phyloP scores from a whole-genome alignment of 1,139 yeast genomes.

The Sugiyamaella japonica region DNA sequence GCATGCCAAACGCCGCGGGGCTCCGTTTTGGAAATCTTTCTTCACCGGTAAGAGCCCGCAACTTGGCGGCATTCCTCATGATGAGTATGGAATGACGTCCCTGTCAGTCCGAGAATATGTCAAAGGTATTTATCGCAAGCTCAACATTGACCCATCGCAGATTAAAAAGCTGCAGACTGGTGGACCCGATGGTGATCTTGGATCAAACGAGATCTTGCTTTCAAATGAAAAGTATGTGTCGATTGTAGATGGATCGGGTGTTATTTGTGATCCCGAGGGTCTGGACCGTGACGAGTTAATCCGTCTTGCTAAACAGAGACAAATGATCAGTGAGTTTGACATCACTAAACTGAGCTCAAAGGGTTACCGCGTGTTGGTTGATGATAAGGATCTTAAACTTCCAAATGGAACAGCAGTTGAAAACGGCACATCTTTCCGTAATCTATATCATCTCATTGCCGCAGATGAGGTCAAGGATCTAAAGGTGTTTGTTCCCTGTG shows the following conservation, averaged over 20 bases:
- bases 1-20: slow-evolving; percentile 90
- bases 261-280: slow-evolving; percentile 87
- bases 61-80: slow-evolving; percentile 98
- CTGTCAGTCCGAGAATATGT: slow-evolving; percentile 92
- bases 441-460: slow-evolving; percentile 79
- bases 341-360: slow-evolving; percentile 60
- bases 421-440: slow-evolving; percentile 91
- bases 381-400: slow-evolving; percentile 74
- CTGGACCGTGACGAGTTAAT: slow-evolving; percentile 75
- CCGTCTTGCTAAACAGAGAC: slow-evolving; percentile 75
- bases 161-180: slow-evolving; percentile 92
- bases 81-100: slow-evolving; percentile 97
- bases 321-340: slow-evolving; percentile 74
- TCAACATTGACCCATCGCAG: slow-evolving; percentile 56
- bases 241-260: slow-evolving; percentile 95
- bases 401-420: slow-evolving; percentile 76
- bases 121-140: slow-evolving; percentile 81
- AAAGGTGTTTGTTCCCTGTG: slow-evolving; percentile 92
- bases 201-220: slow-evolving; percentile 88
- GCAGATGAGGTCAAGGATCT: slow-evolving; percentile 55
- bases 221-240: slow-evolving; percentile 86
- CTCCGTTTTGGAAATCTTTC: slow-evolving; percentile 99
- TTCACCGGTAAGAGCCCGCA: slow-evolving; percentile 93
- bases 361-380: slow-evolving; percentile 84
- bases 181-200: slow-evolving; percentile 98